Base-by-base conservation (phyloP, 371 early-diverging fungal genomes). In the Mortierella sp. region DNA sequence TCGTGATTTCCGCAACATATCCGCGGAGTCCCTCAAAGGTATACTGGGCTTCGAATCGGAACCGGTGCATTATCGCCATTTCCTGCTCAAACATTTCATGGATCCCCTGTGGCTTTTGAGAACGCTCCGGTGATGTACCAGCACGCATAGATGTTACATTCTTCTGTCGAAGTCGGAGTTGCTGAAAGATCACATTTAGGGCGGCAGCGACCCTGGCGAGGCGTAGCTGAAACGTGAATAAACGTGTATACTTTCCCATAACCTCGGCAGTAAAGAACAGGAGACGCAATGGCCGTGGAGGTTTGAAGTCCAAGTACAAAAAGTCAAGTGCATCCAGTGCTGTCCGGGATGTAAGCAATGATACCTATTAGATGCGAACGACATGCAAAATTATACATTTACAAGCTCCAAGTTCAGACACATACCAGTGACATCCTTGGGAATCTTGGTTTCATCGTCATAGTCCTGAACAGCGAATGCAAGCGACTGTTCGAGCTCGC, bases 301-400 rank as follows among this genome's bases (percentile, higher is more conserved):
- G 79, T 45, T 71, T 67, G 65, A 85, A 87, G 5, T 71, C 60
- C 43, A 85, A 25, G n/a, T 80, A 78, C 52, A 87, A 60, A 60
- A 87, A 87, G 50, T 83, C 84, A 1, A 85, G 65, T 13, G 86
- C 85, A n/a, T 81, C 81, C 17, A 85, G 41, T 19, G 69, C 73
- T 73, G 43, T 22, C 6, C 21, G 25, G 22, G 39, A 16, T 7
- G n/a, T 40, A 25, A 45, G 47, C 14, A 67, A 48, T 3, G 14
- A 31, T 0, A 48, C 41, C 3, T 13, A 24, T 40, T 31, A 37
- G 7, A 34, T n/a, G 9, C 45, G 44, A 3, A 39, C 10, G 16
- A 16, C 7, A 17, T 16, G 3, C n/a, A 51, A 17, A 51, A 53
- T 16, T 14, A 31, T 13, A 29, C 3, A 34, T 21, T 40, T 8